Conservation (phyloP, 306 rosid genomes). For the Lotus japonicus region DNA sequence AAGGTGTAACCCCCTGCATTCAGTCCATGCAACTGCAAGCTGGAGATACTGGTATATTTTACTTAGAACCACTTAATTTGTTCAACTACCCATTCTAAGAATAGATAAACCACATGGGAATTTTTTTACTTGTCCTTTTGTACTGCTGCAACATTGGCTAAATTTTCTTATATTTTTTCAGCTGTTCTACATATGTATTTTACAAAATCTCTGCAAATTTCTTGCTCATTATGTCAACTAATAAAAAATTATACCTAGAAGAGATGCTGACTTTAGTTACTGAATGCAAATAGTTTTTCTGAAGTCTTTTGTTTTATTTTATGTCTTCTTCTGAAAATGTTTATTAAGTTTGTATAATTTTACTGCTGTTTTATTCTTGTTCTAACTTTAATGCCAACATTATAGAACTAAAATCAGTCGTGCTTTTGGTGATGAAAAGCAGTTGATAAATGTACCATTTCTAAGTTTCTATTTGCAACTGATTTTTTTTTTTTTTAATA, state of each 20-base stretch:
- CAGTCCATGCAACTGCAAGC: slow-evolving; percentile 99
- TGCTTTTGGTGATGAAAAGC: slow-evolving; percentile 1
- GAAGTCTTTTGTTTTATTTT: background rate
- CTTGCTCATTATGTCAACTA: background rate
- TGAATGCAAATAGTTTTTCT: background rate
- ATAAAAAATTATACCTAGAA: background rate
- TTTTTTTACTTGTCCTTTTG: background rate
- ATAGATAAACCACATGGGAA: background rate
- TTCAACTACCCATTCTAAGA: slow-evolving; percentile 9
- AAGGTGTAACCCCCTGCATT: slow-evolving; percentile 98
- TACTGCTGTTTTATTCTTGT: background rate
- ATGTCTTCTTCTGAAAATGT: background rate
- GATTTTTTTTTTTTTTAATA: background rate
- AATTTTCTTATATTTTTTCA: background rate
- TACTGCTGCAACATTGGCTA: background rate
- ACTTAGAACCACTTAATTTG: slow-evolving; percentile 1
- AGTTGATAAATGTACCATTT: slow-evolving; percentile 11
- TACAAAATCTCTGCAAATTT: background rate
- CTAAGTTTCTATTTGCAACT: background rate
- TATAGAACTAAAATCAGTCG: background rate
- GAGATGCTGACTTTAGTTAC: slow-evolving; percentile 4
- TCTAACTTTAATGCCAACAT: background rate
- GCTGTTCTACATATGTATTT: background rate
- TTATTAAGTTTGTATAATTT: background rate
- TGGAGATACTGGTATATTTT: slow-evolving; percentile 85